phyloP scores from a whole-genome alignment of 2,329 filamentous ascomycete species.

The Alternaria atra region DNA sequence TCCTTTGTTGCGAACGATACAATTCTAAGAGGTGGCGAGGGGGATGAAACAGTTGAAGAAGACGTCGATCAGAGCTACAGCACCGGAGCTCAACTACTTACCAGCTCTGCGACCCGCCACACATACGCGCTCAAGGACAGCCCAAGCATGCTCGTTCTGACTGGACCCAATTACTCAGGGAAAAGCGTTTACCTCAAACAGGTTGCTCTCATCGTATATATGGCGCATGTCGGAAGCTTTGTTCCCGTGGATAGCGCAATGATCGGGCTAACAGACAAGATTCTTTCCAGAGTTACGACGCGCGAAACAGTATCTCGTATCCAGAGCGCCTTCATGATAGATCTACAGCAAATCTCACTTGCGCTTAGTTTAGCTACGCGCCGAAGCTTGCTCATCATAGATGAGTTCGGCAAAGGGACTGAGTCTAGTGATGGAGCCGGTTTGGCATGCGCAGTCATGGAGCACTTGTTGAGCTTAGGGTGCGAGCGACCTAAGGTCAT shows the following conservation, averaged over 20 bases:
- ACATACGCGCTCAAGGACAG: conserved; percentile 29
- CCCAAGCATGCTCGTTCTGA: conserved; percentile 80
- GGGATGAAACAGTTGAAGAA: conserved; percentile 14
- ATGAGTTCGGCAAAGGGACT: conserved; percentile 85
- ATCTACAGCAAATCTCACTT: conserved; percentile 85
- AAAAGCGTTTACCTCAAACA: conserved; percentile 98
- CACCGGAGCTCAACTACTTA: background rate
- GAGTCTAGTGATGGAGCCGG: conserved; percentile 71
- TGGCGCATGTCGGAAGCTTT: conserved; percentile 90
- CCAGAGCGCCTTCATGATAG: conserved; percentile 78
- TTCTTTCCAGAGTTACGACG: conserved; percentile 85
- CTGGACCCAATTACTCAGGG: conserved; percentile 94
- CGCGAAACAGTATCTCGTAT: conserved; percentile 70
- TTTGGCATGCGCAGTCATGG: conserved; percentile 68
- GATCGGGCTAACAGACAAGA: conserved; percentile 91
- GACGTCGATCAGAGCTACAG: background rate
- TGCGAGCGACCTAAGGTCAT: conserved; percentile 66
- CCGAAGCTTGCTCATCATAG: conserved; percentile 84
- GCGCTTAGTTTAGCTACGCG: conserved; percentile 77
- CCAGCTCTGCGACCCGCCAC: conserved; percentile 13
- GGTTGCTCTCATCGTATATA: conserved; percentile 85
- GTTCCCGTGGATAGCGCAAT: conserved; percentile 80
- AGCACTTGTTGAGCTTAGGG: conserved; percentile 63
- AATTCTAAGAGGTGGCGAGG: conserved; percentile 67
- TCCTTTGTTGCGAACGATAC: conserved; percentile 87